Percentiles rank a stretch among this genome's conserved stretches.
Conservation (phyloP, 2,329 filamentous ascomycete genomes). For the Trichoderma guizhouense region DNA sequence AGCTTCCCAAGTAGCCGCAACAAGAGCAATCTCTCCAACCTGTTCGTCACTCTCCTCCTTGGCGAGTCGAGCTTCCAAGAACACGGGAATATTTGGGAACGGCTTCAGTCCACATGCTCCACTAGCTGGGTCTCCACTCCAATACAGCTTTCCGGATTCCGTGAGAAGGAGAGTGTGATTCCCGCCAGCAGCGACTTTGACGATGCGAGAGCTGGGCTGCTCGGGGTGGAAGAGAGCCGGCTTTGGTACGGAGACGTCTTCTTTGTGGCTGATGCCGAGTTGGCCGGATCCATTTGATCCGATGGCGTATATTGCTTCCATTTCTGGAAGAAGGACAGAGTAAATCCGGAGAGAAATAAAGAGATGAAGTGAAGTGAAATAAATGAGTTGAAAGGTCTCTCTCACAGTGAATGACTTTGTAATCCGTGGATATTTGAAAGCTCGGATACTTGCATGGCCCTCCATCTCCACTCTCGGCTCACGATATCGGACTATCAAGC, state of each 20-base stretch:
- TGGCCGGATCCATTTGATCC: slow-evolving; percentile 78
- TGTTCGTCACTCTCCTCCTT: slow-evolving; percentile 28
- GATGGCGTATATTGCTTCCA: slow-evolving; percentile 62
- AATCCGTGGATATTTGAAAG: background rate
- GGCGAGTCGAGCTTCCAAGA: slow-evolving; percentile 39
- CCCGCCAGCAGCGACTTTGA: slow-evolving; percentile 61
- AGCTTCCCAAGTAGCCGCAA: slow-evolving; percentile 77
- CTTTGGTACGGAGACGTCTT: slow-evolving; percentile 67
- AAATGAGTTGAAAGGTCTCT: background rate
- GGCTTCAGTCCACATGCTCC: slow-evolving; percentile 52
- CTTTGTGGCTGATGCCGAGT: slow-evolving; percentile 65
- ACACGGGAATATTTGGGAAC: slow-evolving; percentile 32
- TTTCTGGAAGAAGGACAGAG: slow-evolving; percentile 9
- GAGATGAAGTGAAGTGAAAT: background rate
- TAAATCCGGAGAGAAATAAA: background rate
- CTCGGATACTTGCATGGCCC: slow-evolving; percentile 6
- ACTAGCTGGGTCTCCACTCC: slow-evolving; percentile 57
- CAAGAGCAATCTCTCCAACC: slow-evolving; percentile 35
- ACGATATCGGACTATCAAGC: slow-evolving; percentile 1
- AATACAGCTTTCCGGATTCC: slow-evolving; percentile 57
- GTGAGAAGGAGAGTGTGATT: slow-evolving; percentile 80
- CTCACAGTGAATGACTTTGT: background rate
- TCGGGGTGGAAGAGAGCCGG: slow-evolving; percentile 54
- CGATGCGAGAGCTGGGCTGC: slow-evolving; percentile 35
- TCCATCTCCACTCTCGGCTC: background rate